phyloP scores from a whole-genome alignment of 164 flowering plant genomes.

The Kalanchoe fedtschenkoi region DNA sequence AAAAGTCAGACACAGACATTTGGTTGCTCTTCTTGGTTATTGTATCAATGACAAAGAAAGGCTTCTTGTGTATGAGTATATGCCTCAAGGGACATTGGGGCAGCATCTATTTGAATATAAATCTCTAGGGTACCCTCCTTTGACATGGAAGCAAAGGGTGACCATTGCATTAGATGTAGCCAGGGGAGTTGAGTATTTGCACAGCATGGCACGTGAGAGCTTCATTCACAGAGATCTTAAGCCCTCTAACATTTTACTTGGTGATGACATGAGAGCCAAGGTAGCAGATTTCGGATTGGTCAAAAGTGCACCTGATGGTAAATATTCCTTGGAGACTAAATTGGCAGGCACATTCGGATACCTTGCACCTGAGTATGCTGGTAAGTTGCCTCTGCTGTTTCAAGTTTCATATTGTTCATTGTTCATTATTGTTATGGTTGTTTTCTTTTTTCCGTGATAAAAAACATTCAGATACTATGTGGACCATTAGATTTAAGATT shows the following conservation, averaged over 20 bases:
- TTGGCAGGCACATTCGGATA: slow-evolving; percentile 22
- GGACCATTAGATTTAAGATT: background rate
- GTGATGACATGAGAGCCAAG: slow-evolving; percentile 20
- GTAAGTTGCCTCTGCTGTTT: slow-evolving; percentile 3
- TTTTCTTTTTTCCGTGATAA: background rate
- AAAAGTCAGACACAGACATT: slow-evolving; percentile 15
- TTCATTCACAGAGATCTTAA: slow-evolving; percentile 21
- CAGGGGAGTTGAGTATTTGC: slow-evolving; percentile 14
- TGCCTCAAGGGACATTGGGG: slow-evolving; percentile 12
- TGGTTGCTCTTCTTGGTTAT: slow-evolving; percentile 14
- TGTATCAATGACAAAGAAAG: slow-evolving; percentile 13
- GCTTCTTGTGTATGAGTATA: slow-evolving; percentile 13
- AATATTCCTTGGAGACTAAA: slow-evolving; percentile 14
- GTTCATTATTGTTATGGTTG: too few species aligned
- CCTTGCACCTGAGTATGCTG: slow-evolving; percentile 21
- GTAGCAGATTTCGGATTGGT: slow-evolving; percentile 19
- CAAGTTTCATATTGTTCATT: background rate
- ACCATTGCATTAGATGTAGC: slow-evolving; percentile 15
- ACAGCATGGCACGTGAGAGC: slow-evolving; percentile 14
- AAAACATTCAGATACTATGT: background rate
- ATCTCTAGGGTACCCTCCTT: slow-evolving; percentile 7
- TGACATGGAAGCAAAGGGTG: slow-evolving; percentile 17
- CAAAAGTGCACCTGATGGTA: slow-evolving; percentile 15
- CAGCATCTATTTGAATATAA: slow-evolving; percentile 10
- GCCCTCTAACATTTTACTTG: slow-evolving; percentile 20